Evolutionary conservation across 345 rosid genomes (phyloP).

Genomic region (Lepidium didymum): DNA sequence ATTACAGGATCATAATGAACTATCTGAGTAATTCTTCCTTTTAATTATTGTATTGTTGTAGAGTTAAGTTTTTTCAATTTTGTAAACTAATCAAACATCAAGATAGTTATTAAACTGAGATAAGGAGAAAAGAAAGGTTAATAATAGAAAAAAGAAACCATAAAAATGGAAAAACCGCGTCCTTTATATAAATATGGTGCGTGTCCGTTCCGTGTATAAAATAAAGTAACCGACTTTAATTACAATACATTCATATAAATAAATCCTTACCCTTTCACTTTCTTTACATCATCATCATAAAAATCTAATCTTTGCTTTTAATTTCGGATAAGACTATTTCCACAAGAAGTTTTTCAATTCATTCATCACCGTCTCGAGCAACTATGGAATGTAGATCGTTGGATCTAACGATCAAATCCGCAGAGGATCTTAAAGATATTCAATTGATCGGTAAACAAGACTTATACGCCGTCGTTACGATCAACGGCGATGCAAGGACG

Average conservation of each 20-base stretch:
- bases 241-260: background rate
- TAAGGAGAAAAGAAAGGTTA: background rate
- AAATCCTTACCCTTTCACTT: background rate
- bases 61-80: background rate
- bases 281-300: background rate
- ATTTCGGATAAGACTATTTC: background rate
- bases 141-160: background rate
- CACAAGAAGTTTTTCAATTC: background rate
- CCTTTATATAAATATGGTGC: background rate
- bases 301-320: background rate
- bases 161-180: background rate
- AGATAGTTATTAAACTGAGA: background rate
- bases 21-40: no score
- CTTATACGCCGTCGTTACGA: slow-evolving; percentile 45
- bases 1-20: no score
- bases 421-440: slow-evolving; percentile 46
- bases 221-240: background rate
- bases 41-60: background rate
- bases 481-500: slow-evolving; percentile 39
- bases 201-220: slow-evolving; percentile 17
- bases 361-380: background rate
- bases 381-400: slow-evolving; percentile 51
- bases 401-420: slow-evolving; percentile 46
- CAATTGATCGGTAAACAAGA: slow-evolving; percentile 56
- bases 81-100: background rate